phyloP scores from a whole-genome alignment of 192 early-diverging fungal species.

The Gigaspora rosea region DNA sequence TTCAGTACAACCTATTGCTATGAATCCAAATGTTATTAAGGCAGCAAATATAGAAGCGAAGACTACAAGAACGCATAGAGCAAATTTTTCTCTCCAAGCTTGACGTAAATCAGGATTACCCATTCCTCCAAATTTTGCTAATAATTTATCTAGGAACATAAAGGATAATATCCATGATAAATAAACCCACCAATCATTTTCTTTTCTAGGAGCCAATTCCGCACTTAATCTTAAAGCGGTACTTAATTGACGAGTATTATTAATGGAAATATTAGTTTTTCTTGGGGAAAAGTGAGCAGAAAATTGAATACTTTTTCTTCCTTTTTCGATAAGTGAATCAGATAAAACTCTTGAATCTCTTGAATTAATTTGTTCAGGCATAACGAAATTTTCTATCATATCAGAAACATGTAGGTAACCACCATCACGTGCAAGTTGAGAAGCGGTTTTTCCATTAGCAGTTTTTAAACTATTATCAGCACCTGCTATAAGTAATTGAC shows the following conservation, averaged over 20 bases:
- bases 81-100: constrained; percentile 63
- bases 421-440: constrained; percentile 38
- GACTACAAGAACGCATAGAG: constrained; percentile 47
- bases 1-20: not conserved
- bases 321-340: not conserved
- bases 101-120: constrained; percentile 28
- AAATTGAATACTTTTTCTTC: too few species aligned
- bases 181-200: not conserved
- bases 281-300: not conserved
- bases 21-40: constrained; percentile 54
- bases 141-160: not conserved
- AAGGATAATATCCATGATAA: not conserved
- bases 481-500: constrained; percentile 32
- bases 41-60: constrained; percentile 42
- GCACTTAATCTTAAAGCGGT: not conserved
- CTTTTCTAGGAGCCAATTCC: not conserved
- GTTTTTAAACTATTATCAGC: constrained; percentile 38
- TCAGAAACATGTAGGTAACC: constrained; percentile 38
- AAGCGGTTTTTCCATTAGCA: constrained; percentile 39
- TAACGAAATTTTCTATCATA: constrained; percentile 36
- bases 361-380: not conserved
- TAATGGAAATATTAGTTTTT: not conserved
- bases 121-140: constrained; percentile 8
- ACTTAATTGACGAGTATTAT: not conserved
- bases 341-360: not conserved